phyloP scores from a whole-genome alignment of 2,329 filamentous ascomycete species.

The Akanthomyces lecanii region DNA sequence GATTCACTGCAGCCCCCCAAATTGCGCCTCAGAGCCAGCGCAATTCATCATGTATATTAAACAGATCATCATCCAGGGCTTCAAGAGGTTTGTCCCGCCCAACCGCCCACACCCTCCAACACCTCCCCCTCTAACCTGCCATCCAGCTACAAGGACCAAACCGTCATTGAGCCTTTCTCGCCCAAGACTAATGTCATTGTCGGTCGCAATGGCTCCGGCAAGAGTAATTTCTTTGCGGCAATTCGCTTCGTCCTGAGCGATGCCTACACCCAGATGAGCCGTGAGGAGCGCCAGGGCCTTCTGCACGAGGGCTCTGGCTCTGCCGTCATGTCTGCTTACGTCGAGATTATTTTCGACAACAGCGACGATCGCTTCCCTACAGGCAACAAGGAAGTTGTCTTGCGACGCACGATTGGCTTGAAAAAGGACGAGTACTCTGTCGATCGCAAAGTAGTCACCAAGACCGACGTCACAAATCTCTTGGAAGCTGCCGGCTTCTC shows the following conservation, averaged over 20 bases:
- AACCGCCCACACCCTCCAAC: background rate
- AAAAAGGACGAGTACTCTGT: conserved; percentile 99
- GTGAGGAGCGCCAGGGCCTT: conserved; percentile 91
- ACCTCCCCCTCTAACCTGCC: conserved; percentile 22
- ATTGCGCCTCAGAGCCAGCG: conserved; percentile 37
- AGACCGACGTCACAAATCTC: conserved; percentile 89
- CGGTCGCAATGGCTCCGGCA: conserved; percentile 97
- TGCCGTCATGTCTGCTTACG: conserved; percentile 98
- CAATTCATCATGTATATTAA: conserved; percentile 85
- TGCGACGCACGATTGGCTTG: conserved; percentile 89
- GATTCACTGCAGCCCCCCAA: conserved; percentile 21
- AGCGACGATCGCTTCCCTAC: conserved; percentile 93
- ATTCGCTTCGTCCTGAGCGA: conserved; percentile 98
- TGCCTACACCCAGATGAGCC: conserved; percentile 92
- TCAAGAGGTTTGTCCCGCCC: conserved; percentile 72
- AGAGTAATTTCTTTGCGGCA: conserved; percentile 99
- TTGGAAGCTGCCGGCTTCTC: conserved; percentile 96
- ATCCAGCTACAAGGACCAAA: conserved; percentile 95
- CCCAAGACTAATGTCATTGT: conserved; percentile 98
- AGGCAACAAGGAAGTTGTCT: conserved; percentile 81
- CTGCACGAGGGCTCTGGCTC: conserved; percentile 98
- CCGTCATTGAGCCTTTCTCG: conserved; percentile 96
- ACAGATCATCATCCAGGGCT: conserved; percentile 99
- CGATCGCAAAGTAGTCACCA: conserved; percentile 93
- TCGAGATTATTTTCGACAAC: conserved; percentile 99